A percentile compares a stretch with the other conserved stretches of the same genome.
Conservation (phyloP, 768 basidiomycete species). For the Fomitopsis serialis region DNA sequence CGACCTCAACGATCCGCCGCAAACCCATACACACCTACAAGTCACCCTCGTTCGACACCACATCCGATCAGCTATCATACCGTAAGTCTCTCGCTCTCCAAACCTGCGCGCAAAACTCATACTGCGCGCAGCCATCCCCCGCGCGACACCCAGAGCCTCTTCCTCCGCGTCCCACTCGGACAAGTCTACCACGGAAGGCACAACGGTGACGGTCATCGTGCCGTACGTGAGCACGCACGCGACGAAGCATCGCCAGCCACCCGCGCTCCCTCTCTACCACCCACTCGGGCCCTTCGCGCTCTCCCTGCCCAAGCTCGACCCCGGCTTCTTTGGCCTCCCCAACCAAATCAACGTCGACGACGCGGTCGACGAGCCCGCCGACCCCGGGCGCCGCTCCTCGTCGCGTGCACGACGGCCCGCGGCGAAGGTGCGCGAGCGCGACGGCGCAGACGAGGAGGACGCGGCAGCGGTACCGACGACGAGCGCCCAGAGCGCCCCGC, state of each 20-base stretch:
- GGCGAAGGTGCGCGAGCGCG: constrained; percentile 44
- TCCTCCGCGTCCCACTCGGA: not conserved
- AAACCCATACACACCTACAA: constrained; percentile 5
- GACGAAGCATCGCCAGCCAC: constrained; percentile 6
- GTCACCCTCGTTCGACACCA: constrained; percentile 1
- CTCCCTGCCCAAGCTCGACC: constrained; percentile 62
- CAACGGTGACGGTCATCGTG: not conserved
- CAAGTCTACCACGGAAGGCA: not conserved
- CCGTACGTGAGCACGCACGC: not conserved
- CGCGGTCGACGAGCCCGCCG: constrained; percentile 25
- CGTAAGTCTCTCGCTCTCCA: not conserved
- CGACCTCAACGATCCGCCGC: constrained; percentile 1
- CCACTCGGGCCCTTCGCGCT: constrained; percentile 58
- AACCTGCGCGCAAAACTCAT: not conserved
- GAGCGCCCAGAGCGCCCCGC: constrained; percentile 22
- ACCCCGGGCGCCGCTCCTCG: constrained; percentile 37
- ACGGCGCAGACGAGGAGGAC: constrained; percentile 23
- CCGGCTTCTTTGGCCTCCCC: constrained; percentile 50
- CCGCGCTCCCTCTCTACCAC: constrained; percentile 57
- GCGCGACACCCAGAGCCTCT: not conserved
- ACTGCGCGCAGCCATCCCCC: not conserved
- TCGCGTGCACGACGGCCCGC: constrained; percentile 42
- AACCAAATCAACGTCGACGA: constrained; percentile 32
- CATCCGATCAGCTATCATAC: not conserved
- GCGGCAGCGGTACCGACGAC: constrained; percentile 12